Evolutionary conservation across 179 eudicot genomes (phyloP).

Genomic region (Spergularia azorica): DNA sequence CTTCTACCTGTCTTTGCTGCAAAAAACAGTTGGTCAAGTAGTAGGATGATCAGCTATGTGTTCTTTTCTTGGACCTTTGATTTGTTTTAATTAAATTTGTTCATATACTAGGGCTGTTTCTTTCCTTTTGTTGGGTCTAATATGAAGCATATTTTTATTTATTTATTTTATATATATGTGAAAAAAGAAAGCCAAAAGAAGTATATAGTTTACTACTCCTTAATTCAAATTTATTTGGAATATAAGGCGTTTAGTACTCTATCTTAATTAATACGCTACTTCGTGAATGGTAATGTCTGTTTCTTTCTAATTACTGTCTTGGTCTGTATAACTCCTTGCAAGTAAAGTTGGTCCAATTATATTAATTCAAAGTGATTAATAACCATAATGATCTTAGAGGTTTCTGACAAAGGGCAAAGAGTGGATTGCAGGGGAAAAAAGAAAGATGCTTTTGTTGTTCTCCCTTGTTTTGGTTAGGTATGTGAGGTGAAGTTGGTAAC

Average conservation of each 20-base stretch:
- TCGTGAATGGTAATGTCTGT: neutral
- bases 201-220: too few species aligned
- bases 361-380: conserved; percentile 1
- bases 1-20: conserved; percentile 26
- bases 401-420: neutral
- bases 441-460: conserved; percentile 4
- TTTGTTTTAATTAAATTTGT: neutral
- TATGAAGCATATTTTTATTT: too few species aligned
- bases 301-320: neutral
- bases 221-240: too few species aligned
- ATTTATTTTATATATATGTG: too few species aligned
- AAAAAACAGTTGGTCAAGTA: conserved; percentile 24
- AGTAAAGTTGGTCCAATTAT: neutral
- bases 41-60: conserved; percentile 10
- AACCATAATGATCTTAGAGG: conserved; percentile 1
- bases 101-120: neutral
- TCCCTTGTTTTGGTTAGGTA: conserved; percentile 5
- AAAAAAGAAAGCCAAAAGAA: too few species aligned
- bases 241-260: too few species aligned
- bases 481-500: conserved; percentile 20
- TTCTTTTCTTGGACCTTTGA: conserved; percentile 18
- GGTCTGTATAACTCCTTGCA: neutral
- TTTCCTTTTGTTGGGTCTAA: too few species aligned
- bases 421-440: neutral
- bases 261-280: too few species aligned